Evolutionary conservation across 164 flowering plant species (phyloP), one percentile per base, ranked within the genome.

Genomic region (Stephania cephalantha): DNA sequence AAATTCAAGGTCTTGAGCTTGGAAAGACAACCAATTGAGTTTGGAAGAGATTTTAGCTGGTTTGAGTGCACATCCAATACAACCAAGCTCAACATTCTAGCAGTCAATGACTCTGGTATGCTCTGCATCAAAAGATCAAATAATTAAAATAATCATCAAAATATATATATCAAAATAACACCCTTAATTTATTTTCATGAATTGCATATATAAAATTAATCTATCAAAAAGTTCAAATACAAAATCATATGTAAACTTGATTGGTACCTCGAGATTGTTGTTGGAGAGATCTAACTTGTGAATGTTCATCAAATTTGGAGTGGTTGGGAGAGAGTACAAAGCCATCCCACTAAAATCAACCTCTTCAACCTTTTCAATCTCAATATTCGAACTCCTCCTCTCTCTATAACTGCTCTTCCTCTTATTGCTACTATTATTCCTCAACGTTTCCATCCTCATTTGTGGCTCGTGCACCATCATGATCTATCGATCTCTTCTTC

Each of bases 21-120:
- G 0, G 93, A 89, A 17, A 95, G 76, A 75, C 98, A 95, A 0
- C 98, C 98, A 11, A 93, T 88, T 17, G 98, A 95, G 76, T 95
- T 90, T 2, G 97, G 98, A 7, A 95, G 90, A 10, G 79, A 63
- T 75, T 81, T 88, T 0, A 95, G 87, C 84, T 90, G 95, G 81
- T 95, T 95, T 25, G 98, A 95, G 79, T 86, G 97, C 70, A 93
- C 87, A 69, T 93, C 97, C 73, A 95, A 79, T 52, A 76, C 81
- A 76, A 85, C 85, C 84, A 91, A 75, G 65, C 93, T 95, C 22
- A 95, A 86, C 79, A 95, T 63, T 78, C 98, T 87, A 15, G 98
- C 97, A 30, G 86, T 87, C 70, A 93, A 75, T 0, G 97, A 91
- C 75, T 95, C 98, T 13, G 97, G 95, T 61, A 95, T 91, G 7